Evolutionary conservation across 73 alveolate species (phyloP).

Genomic region (Paramecium octaurelia): DNA sequence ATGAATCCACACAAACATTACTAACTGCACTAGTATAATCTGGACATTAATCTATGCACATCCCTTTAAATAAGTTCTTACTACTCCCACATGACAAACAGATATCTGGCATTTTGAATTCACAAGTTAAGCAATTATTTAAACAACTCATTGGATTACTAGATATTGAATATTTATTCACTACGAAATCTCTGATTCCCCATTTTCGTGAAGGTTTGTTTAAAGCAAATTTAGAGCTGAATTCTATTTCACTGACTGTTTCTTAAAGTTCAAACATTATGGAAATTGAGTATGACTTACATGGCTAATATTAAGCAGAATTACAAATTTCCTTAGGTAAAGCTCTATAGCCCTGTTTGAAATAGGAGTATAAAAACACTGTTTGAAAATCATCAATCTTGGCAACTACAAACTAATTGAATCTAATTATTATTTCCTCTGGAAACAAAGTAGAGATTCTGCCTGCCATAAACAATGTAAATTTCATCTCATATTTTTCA

Average conservation of each 20-base stretch:
- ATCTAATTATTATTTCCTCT: not conserved
- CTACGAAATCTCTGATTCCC: not conserved
- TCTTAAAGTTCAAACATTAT: not conserved
- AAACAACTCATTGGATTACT: not conserved
- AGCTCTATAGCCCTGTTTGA: not conserved
- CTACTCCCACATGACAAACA: not conserved
- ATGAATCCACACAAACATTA: not conserved
- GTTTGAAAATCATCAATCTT: not conserved
- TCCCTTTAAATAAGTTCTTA: not conserved
- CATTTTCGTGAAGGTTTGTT: not conserved
- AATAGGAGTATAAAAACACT: not conserved
- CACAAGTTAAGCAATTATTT: not conserved
- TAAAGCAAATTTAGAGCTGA: not conserved
- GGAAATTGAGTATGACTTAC: not conserved
- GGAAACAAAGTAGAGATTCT: not conserved
- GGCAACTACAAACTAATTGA: not conserved
- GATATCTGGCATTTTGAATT: not conserved
- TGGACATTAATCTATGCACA: not conserved
- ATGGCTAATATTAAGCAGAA: not conserved
- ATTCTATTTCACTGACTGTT: not conserved
- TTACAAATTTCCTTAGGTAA: not conserved
- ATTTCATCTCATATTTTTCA: not conserved
- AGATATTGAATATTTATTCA: not conserved
- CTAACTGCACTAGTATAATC: not conserved
- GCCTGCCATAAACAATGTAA: not conserved